phyloP scores from a whole-genome alignment of 1,139 yeast species.

The Pichia sp. region DNA sequence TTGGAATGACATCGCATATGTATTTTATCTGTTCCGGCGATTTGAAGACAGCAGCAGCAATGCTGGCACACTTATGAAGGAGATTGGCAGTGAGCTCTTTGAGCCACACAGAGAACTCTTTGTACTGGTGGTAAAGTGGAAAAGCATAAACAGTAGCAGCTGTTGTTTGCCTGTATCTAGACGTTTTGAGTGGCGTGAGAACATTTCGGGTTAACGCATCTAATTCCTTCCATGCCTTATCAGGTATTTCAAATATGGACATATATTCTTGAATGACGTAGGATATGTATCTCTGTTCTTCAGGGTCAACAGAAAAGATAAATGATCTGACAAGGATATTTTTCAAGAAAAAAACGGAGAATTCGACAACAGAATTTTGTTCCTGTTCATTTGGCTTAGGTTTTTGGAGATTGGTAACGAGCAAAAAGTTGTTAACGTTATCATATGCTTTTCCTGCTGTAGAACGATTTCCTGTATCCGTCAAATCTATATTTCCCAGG shows the following conservation, averaged over 20 bases:
- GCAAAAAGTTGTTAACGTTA: constrained; percentile 12
- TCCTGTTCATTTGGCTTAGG: constrained; percentile 27
- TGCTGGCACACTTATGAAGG: constrained; percentile 3
- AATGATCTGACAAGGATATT: constrained; percentile 69
- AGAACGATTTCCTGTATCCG: neutral
- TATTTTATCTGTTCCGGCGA: constrained; percentile 3
- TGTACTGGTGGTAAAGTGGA: constrained; percentile 43
- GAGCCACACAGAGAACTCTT: constrained; percentile 59
- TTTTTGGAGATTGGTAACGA: constrained; percentile 10
- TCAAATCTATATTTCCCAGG: constrained; percentile 71
- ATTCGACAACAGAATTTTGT: constrained; percentile 52
- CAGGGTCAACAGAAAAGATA: constrained; percentile 87
- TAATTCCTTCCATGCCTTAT: constrained; percentile 52
- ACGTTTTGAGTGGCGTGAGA: constrained; percentile 64
- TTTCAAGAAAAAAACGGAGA: constrained; percentile 61
- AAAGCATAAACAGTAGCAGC: constrained; percentile 22
- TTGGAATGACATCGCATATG: constrained; percentile 10
- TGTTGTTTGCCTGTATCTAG: constrained; percentile 51
- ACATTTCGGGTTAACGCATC: constrained; percentile 68
- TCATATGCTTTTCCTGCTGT: constrained; percentile 4
- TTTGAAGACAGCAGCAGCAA: constrained; percentile 3
- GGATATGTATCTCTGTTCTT: constrained; percentile 76
- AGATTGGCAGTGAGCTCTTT: constrained; percentile 52
- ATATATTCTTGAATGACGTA: constrained; percentile 85
- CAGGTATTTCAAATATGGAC: constrained; percentile 49